phyloP scores from a whole-genome alignment of 441 rosid genomes.

The Rhodomyrtus psidioides region DNA sequence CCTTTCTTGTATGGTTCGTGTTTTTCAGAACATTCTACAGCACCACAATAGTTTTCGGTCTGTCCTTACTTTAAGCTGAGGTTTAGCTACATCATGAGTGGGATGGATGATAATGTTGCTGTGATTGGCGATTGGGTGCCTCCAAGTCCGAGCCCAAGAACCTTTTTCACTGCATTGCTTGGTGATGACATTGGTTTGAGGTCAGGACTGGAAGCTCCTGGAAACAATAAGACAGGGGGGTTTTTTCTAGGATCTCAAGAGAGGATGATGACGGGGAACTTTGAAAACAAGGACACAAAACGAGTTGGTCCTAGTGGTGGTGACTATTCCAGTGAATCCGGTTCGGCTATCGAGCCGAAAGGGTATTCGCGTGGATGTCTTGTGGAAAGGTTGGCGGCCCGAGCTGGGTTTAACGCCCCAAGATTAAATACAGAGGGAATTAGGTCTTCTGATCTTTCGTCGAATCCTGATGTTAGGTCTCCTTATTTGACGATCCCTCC shows the following conservation, averaged over 20 bases:
- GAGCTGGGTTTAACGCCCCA: constrained; percentile 67
- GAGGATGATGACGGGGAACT: constrained; percentile 21
- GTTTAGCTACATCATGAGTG: constrained; percentile 41
- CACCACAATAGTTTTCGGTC: constrained; percentile 7
- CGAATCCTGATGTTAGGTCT: constrained; percentile 30
- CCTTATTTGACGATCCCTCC: constrained; percentile 61
- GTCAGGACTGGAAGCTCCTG: constrained; percentile 26
- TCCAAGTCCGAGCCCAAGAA: constrained; percentile 57
- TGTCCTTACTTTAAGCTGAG: constrained; percentile 12
- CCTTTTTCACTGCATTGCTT: constrained; percentile 41
- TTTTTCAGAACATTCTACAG: constrained; percentile 25
- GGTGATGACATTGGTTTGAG: constrained; percentile 42
- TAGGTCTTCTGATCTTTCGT: constrained; percentile 35
- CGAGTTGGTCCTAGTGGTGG: constrained; percentile 7
- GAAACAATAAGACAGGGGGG: constrained; percentile 26
- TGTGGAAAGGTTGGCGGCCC: constrained; percentile 58
- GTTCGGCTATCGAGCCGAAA: constrained; percentile 31
- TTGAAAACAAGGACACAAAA: constrained; percentile 13
- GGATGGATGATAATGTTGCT: constrained; percentile 66
- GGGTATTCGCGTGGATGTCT: constrained; percentile 47
- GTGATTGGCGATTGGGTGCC: constrained; percentile 80
- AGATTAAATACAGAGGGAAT: constrained; percentile 53
- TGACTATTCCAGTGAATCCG: constrained; percentile 17
- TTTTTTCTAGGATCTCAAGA: constrained; percentile 31
- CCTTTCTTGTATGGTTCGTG: background rate